These are phyloP conservation scores for Funneliformis geosporum DNA, from an alignment of 192 early-diverging fungal species.

Conservation along the genomic window DNA sequence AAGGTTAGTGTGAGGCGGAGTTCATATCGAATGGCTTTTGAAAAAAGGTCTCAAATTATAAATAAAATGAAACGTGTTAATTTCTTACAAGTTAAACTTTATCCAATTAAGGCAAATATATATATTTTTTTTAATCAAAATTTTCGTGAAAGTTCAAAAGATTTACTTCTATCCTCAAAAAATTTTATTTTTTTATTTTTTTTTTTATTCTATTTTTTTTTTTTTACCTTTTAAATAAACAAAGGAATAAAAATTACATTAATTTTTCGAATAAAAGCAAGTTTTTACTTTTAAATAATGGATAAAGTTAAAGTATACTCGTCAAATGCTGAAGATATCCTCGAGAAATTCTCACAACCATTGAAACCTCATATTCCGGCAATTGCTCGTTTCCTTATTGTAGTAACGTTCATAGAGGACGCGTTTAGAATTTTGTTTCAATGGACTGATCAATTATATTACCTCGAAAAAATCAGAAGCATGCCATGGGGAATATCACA, in stretches of 20 bases:
- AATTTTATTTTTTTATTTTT: too few species aligned
- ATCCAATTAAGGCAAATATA: neutral
- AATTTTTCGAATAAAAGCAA: neutral
- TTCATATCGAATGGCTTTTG: too few species aligned
- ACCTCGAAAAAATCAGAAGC: slow-evolving; percentile 76
- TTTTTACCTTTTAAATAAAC: too few species aligned
- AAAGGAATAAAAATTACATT: too few species aligned
- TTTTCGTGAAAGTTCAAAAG: too few species aligned
- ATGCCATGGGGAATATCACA: slow-evolving; percentile 83
- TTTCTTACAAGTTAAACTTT: neutral
- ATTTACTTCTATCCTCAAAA: too few species aligned
- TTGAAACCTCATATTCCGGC: slow-evolving; percentile 90
- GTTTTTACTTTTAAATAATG: slow-evolving; percentile 33
- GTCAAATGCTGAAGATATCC: slow-evolving; percentile 68
- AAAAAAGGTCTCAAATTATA: too few species aligned
- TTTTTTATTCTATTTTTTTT: too few species aligned
- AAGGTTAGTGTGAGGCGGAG: too few species aligned
- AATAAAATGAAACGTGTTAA: neutral
- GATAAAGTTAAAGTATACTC: slow-evolving; percentile 52
- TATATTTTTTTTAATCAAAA: too few species aligned
- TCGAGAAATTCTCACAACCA: slow-evolving; percentile 75
- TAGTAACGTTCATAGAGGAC: slow-evolving; percentile 96
- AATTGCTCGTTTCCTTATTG: slow-evolving; percentile 91
- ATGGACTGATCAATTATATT: slow-evolving; percentile 88
- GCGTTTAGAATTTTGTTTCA: slow-evolving; percentile 85